phyloP scores from a whole-genome alignment of 148 eudicot genomes.

The Silene conica region DNA sequence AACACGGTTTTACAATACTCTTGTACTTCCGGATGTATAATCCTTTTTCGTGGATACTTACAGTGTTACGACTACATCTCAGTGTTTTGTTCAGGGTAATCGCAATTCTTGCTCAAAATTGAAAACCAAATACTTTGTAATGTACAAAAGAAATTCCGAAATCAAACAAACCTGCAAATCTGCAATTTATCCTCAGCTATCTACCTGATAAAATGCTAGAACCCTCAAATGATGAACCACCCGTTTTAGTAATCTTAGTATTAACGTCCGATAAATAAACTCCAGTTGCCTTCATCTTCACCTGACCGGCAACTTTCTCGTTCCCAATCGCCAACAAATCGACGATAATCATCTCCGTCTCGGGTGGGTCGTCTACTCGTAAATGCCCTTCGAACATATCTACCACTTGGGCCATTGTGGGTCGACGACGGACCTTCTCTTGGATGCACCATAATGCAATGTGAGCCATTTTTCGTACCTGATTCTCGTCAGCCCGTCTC shows the following conservation, averaged over 20 bases:
- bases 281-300: constrained; percentile 30
- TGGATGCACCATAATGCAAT: constrained; percentile 86
- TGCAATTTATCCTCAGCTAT: constrained; percentile 15
- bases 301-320: constrained; percentile 16
- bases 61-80: too few relatives aligned
- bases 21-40: too few relatives aligned
- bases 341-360: constrained; percentile 55
- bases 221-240: constrained; percentile 22
- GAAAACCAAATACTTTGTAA: neutral
- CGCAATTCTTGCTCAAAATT: neutral
- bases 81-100: too few relatives aligned
- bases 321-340: constrained; percentile 44
- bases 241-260: constrained; percentile 12
- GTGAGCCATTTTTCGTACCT: constrained; percentile 47
- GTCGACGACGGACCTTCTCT: constrained; percentile 63
- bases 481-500: constrained; percentile 42
- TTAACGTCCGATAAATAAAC: constrained; percentile 24
- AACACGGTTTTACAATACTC: too few relatives aligned
- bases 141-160: neutral
- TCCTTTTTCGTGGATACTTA: too few relatives aligned
- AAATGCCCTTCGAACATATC: constrained; percentile 77
- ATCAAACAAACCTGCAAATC: neutral
- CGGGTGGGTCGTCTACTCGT: constrained; percentile 58
- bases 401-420: constrained; percentile 71
- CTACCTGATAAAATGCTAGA: constrained; percentile 42